These are phyloP conservation scores for Euphorbia celastroides DNA, from an alignment of 441 rosid genomes.

Conservation along the genomic window DNA sequence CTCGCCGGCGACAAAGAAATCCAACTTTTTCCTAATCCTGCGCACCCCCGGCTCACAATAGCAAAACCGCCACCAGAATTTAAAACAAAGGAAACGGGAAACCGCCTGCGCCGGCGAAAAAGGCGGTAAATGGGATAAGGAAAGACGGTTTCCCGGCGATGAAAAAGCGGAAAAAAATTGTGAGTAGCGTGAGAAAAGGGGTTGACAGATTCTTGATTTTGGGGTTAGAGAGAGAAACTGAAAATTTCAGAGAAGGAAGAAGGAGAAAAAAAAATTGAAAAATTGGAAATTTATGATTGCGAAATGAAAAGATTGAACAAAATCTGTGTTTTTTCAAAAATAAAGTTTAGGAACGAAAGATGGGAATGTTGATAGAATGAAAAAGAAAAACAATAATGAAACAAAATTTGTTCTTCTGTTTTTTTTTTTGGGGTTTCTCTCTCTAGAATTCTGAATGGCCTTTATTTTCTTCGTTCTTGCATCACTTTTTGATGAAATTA, in stretches of 20 bases:
- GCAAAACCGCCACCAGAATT: background rate
- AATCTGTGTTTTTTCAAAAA: too few relatives aligned
- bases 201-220: slow-evolving; percentile 32
- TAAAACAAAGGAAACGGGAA: background rate
- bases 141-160: slow-evolving; percentile 4
- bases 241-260: background rate
- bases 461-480: background rate
- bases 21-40: slow-evolving; percentile 2
- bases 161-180: background rate
- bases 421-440: background rate
- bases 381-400: slow-evolving; percentile 12
- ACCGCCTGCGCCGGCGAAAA: slow-evolving; percentile 8
- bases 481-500: background rate
- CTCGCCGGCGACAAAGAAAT: slow-evolving; percentile 16
- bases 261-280: background rate
- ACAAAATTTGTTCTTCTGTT: background rate
- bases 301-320: background rate
- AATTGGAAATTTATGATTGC: background rate
- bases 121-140: slow-evolving; percentile 28
- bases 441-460: background rate
- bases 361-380: background rate
- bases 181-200: slow-evolving; percentile 35
- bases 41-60: slow-evolving; percentile 27
- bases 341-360: background rate
- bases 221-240: background rate